Evolutionary conservation across 169 alveolate genomes (phyloP), one percentile per base, ranked within the genome.

Genomic region (Cryptosporidium bovis): DNA sequence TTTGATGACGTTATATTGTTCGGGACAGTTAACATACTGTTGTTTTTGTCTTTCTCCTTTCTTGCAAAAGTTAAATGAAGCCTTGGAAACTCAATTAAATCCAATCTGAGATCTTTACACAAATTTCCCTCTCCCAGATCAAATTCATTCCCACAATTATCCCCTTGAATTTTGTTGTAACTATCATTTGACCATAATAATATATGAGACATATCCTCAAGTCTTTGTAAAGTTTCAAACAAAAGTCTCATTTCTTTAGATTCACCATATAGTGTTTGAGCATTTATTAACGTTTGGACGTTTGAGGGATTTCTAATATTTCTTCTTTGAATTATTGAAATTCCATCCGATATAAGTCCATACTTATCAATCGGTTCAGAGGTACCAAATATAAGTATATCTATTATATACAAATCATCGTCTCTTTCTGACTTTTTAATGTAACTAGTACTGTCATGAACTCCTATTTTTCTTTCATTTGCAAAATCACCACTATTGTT

Each of bases 41-140:
- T 71, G 3, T 53, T 55, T 20, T 69, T 58, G 2, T 66, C 82
- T 36, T 65, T n/a, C 18, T 71, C 84, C 50, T 65, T 71, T 44
- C 84, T 71, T 18, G 12, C 44, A 64, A 83, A 83, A 12, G 60
- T 83, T n/a, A 83, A 34, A 48, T 83, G 91, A 8, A 83, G 51
- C 50, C 91, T 83, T 33, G 91, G 91, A 33, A 83, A 67, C 58
- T 83, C 91, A 1, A 83, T 71, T 13, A 27, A 48, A n/a, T 66
- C 91, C 16, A 83, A 31, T 10, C 27, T 66, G 16, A 62, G 31
- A 8, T 65, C 84, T 0, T 18, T 1, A 12, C 71, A 71, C 1
- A 71, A 48, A 58, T 71, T 24, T 1, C 18, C 67, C 3, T 33
- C 34, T 13, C 24, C 7, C 12, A 12, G 0, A 20, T 6, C 66